A percentile compares a stretch with the other conserved stretches of the same genome.
Conservation (phyloP, 768 basidiomycete species). For the Serendipita vermifera region DNA sequence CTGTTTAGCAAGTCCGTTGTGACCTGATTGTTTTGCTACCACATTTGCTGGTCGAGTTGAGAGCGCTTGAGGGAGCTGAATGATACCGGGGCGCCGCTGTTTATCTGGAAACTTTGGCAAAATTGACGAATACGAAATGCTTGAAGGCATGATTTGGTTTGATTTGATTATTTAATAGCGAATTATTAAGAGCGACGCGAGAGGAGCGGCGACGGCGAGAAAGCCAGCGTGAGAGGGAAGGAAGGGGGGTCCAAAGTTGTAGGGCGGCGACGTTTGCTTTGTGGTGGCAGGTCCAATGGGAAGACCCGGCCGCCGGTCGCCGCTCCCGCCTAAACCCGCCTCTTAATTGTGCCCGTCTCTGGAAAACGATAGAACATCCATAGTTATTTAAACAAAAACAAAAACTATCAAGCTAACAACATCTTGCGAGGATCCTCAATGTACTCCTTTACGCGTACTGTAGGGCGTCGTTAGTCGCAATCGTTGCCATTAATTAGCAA, state of each 20-base stretch:
- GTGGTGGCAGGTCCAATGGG: not conserved
- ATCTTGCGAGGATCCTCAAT: slow-evolving; percentile 91
- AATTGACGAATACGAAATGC: slow-evolving; percentile 3
- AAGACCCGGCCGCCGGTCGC: not conserved
- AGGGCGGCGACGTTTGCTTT: not conserved
- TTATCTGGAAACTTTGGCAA: slow-evolving; percentile 1
- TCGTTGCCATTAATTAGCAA: slow-evolving; percentile 6
- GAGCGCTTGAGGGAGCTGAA: slow-evolving; percentile 6
- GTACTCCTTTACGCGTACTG: slow-evolving; percentile 86
- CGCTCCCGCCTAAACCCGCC: not conserved
- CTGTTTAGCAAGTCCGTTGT: not conserved
- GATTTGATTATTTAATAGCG: not conserved
- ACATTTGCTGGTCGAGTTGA: not conserved
- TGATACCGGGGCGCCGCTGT: slow-evolving; percentile 5
- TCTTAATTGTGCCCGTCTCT: not conserved
- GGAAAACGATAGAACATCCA: not conserved
- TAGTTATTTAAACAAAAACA: not conserved
- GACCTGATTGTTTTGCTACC: not conserved
- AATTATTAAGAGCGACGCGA: slow-evolving; percentile 3
- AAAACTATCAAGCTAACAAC: slow-evolving; percentile 34
- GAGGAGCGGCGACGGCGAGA: not conserved
- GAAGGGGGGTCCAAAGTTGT: not conserved
- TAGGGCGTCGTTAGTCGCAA: not conserved
- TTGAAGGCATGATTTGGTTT: slow-evolving; percentile 2
- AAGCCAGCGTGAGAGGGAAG: not conserved